Conservation (phyloP, 192 early-diverging fungal species). For the Phycomyces blakesleeanus region DNA sequence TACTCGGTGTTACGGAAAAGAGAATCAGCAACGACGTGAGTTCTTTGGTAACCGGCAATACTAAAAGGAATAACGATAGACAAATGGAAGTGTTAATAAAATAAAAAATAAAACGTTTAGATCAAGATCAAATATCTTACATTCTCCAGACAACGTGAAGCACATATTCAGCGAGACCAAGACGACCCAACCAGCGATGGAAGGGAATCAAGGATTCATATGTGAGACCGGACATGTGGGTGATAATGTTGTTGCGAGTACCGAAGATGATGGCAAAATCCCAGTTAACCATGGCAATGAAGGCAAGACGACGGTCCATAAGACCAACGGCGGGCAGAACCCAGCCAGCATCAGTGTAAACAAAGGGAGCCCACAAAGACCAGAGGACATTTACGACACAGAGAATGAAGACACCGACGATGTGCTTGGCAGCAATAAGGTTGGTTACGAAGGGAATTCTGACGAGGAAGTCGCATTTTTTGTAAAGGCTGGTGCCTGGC, state of each 20-base stretch:
- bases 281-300: constrained; percentile 33
- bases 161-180: constrained; percentile 25
- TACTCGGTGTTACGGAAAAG: constrained; percentile 26
- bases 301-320: constrained; percentile 32
- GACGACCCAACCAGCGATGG: constrained; percentile 41
- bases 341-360: constrained; percentile 1
- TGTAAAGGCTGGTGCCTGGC: background rate
- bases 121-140: constrained; percentile 16
- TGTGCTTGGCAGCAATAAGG: constrained; percentile 27
- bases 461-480: constrained; percentile 6
- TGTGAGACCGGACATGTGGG: constrained; percentile 33
- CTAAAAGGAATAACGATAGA: no score
- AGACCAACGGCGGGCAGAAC: constrained; percentile 7
- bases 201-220: constrained; percentile 40
- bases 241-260: constrained; percentile 35
- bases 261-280: constrained; percentile 38
- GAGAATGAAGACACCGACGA: constrained; percentile 19
- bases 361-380: constrained; percentile 26
- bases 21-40: constrained; percentile 12
- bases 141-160: constrained; percentile 35
- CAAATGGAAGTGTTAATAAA: no score
- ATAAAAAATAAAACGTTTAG: no score
- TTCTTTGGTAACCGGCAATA: constrained; percentile 3
- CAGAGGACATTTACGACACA: constrained; percentile 22
- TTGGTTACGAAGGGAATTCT: constrained; percentile 24